These are phyloP conservation scores for Mucuna pruriens DNA, from an alignment of 306 rosid genomes.

Conservation along the genomic window DNA sequence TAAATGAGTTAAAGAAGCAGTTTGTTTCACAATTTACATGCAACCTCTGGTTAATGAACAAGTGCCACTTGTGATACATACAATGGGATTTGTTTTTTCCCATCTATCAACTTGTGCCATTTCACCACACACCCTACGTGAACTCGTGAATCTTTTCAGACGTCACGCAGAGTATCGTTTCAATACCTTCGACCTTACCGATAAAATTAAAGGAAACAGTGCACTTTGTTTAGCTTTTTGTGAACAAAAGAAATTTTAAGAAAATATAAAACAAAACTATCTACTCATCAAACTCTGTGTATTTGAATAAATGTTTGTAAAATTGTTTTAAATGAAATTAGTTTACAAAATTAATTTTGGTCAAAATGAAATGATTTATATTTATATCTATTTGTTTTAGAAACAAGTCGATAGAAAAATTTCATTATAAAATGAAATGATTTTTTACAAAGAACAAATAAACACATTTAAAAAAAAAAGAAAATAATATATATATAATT, in stretches of 20 bases:
- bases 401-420: too few species aligned
- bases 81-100: neutral
- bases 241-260: neutral
- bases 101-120: conserved; percentile 15
- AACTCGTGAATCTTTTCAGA: conserved; percentile 25
- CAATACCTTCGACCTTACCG: neutral
- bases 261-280: neutral
- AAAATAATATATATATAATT: too few species aligned
- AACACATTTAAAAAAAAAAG: too few species aligned
- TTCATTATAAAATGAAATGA: too few species aligned
- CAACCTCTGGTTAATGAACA: neutral
- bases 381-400: too few species aligned
- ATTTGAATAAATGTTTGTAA: too few species aligned
- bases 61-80: neutral
- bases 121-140: neutral
- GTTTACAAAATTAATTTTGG: too few species aligned
- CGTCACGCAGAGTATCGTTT: neutral
- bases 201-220: neutral
- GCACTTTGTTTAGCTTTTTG: neutral
- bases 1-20: neutral
- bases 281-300: neutral
- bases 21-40: conserved; percentile 26
- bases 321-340: too few species aligned
- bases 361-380: too few species aligned
- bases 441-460: too few species aligned